Conservation (phyloP, 371 early-diverging fungal genomes). For the Mortierella sp. region DNA sequence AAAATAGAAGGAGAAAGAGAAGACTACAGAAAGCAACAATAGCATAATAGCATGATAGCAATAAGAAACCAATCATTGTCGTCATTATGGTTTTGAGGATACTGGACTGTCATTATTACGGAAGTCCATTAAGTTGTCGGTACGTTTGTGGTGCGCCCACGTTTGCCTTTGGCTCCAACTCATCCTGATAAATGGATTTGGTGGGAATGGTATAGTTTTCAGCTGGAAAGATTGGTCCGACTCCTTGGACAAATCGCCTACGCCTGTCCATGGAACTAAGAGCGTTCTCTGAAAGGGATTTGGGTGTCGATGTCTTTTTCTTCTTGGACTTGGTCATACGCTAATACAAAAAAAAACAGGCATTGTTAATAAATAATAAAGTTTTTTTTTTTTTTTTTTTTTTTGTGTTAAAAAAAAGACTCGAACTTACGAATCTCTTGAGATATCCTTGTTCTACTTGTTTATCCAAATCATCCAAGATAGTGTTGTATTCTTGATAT, state of each 20-base stretch:
- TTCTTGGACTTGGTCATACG: slow-evolving; percentile 82
- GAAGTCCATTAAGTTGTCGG: slow-evolving; percentile 44
- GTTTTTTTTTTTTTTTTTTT: no score
- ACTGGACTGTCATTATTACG: slow-evolving; percentile 1
- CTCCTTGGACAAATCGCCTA: slow-evolving; percentile 65
- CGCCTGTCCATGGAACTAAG: slow-evolving; percentile 64
- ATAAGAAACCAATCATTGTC: neutral
- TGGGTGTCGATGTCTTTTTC: slow-evolving; percentile 69
- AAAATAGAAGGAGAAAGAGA: neutral
- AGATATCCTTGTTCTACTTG: slow-evolving; percentile 88
- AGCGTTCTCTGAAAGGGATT: slow-evolving; percentile 66
- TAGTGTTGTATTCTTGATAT: slow-evolving; percentile 88
- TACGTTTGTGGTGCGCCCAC: slow-evolving; percentile 30
- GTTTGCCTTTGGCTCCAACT: slow-evolving; percentile 23
- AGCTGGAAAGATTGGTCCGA: slow-evolving; percentile 77
- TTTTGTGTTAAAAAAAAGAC: neutral
- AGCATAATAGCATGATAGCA: neutral
- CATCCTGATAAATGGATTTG: slow-evolving; percentile 71
- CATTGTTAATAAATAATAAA: neutral
- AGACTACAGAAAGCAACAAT: neutral
- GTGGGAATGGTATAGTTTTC: slow-evolving; percentile 78
- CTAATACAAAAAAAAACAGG: slow-evolving; percentile 30
- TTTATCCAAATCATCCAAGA: slow-evolving; percentile 88
- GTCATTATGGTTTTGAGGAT: neutral
- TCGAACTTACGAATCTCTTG: slow-evolving; percentile 83